Conservation (phyloP, 352 stramenopile genomes). For the Phytophthora colocasiae region DNA sequence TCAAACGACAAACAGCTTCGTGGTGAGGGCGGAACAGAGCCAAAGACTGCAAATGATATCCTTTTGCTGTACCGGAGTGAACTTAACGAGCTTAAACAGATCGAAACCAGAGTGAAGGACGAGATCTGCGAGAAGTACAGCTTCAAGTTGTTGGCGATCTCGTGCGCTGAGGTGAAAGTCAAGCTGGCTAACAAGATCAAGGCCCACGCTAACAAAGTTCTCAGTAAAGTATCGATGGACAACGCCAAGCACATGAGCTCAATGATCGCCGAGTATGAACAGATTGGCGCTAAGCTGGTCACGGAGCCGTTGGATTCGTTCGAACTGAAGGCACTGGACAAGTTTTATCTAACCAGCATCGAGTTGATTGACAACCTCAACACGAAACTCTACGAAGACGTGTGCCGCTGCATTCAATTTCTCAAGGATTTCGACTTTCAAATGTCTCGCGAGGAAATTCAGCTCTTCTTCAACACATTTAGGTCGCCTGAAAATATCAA, state of each 20-base stretch:
- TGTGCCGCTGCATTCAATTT: constrained; percentile 86
- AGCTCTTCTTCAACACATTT: constrained; percentile 92
- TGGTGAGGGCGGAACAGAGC: constrained; percentile 17
- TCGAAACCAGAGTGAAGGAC: constrained; percentile 55
- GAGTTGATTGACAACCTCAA: constrained; percentile 78
- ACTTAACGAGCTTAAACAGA: constrained; percentile 53
- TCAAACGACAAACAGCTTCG: constrained; percentile 28
- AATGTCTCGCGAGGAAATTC: constrained; percentile 89
- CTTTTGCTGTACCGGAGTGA: constrained; percentile 61
- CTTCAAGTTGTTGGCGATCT: constrained; percentile 91
- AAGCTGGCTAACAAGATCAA: constrained; percentile 84
- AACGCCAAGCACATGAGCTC: constrained; percentile 88
- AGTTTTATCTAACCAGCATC: constrained; percentile 84
- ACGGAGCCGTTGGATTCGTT: constrained; percentile 90
- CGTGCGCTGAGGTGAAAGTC: constrained; percentile 88
- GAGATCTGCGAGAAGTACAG: constrained; percentile 87
- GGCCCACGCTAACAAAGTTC: constrained; percentile 64
- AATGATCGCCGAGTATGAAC: constrained; percentile 89
- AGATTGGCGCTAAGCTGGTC: constrained; percentile 88
- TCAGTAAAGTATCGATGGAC: constrained; percentile 86
- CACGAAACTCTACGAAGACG: constrained; percentile 75
- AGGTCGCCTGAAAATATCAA: constrained; percentile 93
- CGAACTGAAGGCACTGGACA: constrained; percentile 90
- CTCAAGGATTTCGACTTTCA: constrained; percentile 90
- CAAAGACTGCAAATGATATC: constrained; percentile 47